Base-by-base conservation (phyloP, 1,284 basidiomycete species). In the Baeospora myosura region DNA sequence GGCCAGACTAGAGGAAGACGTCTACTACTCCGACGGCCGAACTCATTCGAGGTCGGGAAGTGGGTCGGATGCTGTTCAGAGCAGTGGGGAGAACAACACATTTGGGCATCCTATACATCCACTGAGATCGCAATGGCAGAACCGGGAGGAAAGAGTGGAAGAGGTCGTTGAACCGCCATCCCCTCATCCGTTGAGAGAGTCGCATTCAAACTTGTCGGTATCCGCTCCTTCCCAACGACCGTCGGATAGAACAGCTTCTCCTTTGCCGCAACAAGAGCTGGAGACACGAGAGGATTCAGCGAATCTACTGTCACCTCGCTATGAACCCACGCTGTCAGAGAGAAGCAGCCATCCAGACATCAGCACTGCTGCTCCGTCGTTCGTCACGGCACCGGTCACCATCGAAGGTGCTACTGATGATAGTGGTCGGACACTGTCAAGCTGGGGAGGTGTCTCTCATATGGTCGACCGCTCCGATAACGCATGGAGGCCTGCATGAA, bases 351-450 rank as follows among this genome's bases (percentile, higher is more conserved):
- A 64, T 22, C 69, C 71, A 0, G 79, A 80, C 53, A 66, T 84
- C 52, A 83, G 81, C 55, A 79, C 79, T 0, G 81, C 82, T 17
- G 68, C 74, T 3, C 66, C 69, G 47, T 83, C 81, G 42, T 81
- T 82, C 51, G 68, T 84, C 21, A 83, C 82, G 2, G 71, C 71
- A 11, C 66, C 82, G 31, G 66, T 72, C 32, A 79, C 76, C 5
- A 57, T 80, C 14, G 68, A 68, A 18, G 72, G 74, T 26, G 59
- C 57, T 16, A 68, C 65, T 24, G 66, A 67, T 31, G 63, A 65
- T 26, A 60, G 61, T 52, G 53, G 52, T 24, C 51, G 59, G 31
- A 62, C 58, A 7, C 46, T 57, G 16, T 54, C 57, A 38, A 61
- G 59, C 46, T 64, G 68, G 69, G 64, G 63, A 25, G 66, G 63